phyloP scores from a whole-genome alignment of 495 filamentous ascomycete genomes.

The Daldinia childiae region DNA sequence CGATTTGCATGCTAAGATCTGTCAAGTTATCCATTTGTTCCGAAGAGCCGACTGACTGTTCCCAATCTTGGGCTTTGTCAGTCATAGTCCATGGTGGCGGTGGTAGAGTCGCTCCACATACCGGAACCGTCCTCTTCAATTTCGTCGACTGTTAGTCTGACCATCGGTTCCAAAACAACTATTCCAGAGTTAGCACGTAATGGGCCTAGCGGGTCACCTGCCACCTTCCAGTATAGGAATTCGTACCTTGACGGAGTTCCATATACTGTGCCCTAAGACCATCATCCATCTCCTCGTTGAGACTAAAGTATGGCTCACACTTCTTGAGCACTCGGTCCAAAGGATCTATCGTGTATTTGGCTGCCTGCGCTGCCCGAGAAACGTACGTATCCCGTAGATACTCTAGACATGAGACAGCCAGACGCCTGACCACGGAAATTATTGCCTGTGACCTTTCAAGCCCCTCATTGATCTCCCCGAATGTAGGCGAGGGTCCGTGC shows the following conservation, averaged over 20 bases:
- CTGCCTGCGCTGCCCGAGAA: conserved; percentile 49
- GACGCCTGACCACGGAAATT: conserved; percentile 45
- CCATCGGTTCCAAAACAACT: conserved; percentile 57
- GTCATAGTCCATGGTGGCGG: conserved; percentile 52
- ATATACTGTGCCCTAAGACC: conserved; percentile 46
- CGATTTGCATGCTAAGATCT: conserved; percentile 50
- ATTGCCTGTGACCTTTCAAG: conserved; percentile 40
- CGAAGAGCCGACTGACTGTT: conserved; percentile 55
- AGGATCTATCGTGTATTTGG: conserved; percentile 50
- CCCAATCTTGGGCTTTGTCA: conserved; percentile 54
- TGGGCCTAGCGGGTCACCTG: neutral
- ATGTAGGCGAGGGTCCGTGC: conserved; percentile 45
- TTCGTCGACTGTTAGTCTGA: conserved; percentile 58
- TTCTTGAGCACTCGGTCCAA: conserved; percentile 55
- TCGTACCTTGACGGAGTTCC: conserved; percentile 55
- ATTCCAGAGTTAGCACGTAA: conserved; percentile 32
- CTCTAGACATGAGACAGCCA: conserved; percentile 57
- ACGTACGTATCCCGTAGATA: conserved; percentile 60
- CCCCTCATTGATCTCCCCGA: conserved; percentile 44
- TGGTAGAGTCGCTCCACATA: conserved; percentile 59
- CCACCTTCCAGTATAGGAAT: neutral
- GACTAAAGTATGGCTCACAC: conserved; percentile 54
- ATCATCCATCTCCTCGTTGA: conserved; percentile 52
- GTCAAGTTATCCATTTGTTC: conserved; percentile 51
- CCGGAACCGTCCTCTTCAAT: conserved; percentile 65